A percentile compares a stretch with the other conserved stretches of the same genome.
Evolutionary conservation across 768 basidiomycete genomes (phyloP).

Genomic region (Amanita pseudoporphyria): DNA sequence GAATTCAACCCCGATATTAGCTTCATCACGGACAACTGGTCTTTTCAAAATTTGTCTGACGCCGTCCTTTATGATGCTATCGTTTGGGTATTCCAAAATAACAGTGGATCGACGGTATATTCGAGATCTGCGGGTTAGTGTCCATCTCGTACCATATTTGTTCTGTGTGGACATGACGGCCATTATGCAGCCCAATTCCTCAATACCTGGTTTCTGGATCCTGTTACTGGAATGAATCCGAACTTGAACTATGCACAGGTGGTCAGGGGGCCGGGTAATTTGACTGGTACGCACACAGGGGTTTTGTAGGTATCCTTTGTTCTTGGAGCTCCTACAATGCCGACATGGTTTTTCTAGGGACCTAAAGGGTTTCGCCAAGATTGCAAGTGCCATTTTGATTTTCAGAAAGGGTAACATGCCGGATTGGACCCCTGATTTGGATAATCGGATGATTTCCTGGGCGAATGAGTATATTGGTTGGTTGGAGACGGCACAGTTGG

Average conservation of each 20-base stretch:
- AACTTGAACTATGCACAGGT: slow-evolving; percentile 52
- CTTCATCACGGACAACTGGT: slow-evolving; percentile 43
- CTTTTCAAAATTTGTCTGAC: slow-evolving; percentile 46
- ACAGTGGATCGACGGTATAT: slow-evolving; percentile 16
- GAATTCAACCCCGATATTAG: slow-evolving; percentile 57
- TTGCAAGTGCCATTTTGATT: slow-evolving; percentile 42
- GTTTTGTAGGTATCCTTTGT: slow-evolving; percentile 37
- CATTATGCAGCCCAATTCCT: slow-evolving; percentile 30
- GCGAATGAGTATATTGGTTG: slow-evolving; percentile 41
- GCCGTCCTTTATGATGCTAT: slow-evolving; percentile 54
- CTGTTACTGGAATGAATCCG: slow-evolving; percentile 51
- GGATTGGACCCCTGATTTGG: slow-evolving; percentile 45
- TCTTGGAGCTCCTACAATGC: too few relatives aligned
- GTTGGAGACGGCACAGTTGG: slow-evolving; percentile 40
- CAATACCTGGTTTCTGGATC: slow-evolving; percentile 51
- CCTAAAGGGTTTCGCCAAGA: slow-evolving; percentile 47
- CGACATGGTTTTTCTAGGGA: slow-evolving; percentile 26
- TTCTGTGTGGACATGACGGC: neutral
- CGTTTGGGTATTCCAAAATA: slow-evolving; percentile 33
- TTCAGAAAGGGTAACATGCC: slow-evolving; percentile 38
- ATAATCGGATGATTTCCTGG: slow-evolving; percentile 42
- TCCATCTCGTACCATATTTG: too few relatives aligned
- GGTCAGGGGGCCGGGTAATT: slow-evolving; percentile 28
- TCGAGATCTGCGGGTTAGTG: slow-evolving; percentile 31
- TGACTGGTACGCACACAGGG: slow-evolving; percentile 40